These are phyloP conservation scores for Rosa multiflora DNA, from an alignment of 306 rosid species.

Conservation along the genomic window DNA sequence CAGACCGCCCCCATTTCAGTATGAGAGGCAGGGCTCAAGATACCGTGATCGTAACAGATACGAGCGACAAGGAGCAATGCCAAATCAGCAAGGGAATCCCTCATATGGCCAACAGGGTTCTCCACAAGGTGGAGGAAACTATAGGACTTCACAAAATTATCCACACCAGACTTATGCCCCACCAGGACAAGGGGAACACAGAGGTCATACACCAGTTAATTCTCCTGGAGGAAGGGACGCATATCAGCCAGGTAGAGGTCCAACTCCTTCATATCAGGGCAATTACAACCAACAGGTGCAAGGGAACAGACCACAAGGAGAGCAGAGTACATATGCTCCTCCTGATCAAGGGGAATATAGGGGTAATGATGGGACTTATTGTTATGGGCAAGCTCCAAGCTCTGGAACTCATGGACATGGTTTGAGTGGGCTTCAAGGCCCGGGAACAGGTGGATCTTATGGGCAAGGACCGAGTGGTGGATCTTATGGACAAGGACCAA, in stretches of 20 bases:
- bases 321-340: slow-evolving; percentile 39
- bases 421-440: slow-evolving; percentile 27
- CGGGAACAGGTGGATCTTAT: slow-evolving; percentile 24
- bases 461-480: no score
- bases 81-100: slow-evolving; percentile 46
- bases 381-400: slow-evolving; percentile 21
- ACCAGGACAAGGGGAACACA: slow-evolving; percentile 50
- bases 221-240: slow-evolving; percentile 41
- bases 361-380: slow-evolving; percentile 26
- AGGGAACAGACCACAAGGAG: slow-evolving; percentile 45
- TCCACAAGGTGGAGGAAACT: slow-evolving; percentile 52
- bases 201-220: slow-evolving; percentile 37
- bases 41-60: slow-evolving; percentile 42
- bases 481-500: no score
- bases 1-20: slow-evolving; percentile 84
- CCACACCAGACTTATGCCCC: slow-evolving; percentile 45
- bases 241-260: slow-evolving; percentile 31
- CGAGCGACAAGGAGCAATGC: slow-evolving; percentile 32
- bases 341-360: slow-evolving; percentile 46
- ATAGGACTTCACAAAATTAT: slow-evolving; percentile 45
- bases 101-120: slow-evolving; percentile 40
- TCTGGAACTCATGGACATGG: slow-evolving; percentile 37
- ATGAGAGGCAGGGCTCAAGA: slow-evolving; percentile 54
- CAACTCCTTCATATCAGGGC: slow-evolving; percentile 49
- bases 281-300: slow-evolving; percentile 42